Percentiles rank a stretch among this genome's conserved stretches.
These are phyloP conservation scores for Podospora appendiculata DNA, from an alignment of 495 filamentous ascomycete genomes.

Conservation along the genomic window DNA sequence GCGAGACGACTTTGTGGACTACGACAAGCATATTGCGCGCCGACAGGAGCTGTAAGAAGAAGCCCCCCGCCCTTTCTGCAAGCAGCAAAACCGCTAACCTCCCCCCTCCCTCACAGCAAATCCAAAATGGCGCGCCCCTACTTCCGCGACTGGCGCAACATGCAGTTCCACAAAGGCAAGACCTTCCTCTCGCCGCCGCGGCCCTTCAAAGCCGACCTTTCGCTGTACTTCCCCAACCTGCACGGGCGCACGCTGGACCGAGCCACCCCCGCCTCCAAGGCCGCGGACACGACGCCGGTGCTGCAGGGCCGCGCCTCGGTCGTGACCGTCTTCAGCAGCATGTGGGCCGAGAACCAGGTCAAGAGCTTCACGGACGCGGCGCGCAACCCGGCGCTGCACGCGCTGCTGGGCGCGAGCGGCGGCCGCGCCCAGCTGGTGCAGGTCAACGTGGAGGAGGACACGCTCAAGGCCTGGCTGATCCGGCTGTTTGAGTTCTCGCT, in stretches of 20 bases:
- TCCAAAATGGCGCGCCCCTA: constrained; percentile 68
- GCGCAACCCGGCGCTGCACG: constrained; percentile 57
- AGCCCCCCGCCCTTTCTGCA: not conserved
- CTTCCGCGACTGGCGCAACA: constrained; percentile 85
- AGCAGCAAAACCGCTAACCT: not conserved
- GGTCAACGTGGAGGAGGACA: constrained; percentile 80
- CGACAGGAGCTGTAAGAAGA: constrained; percentile 62
- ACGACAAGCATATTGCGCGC: constrained; percentile 69
- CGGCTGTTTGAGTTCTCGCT: constrained; percentile 58
- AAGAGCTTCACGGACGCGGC: constrained; percentile 55
- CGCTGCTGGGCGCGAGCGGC: constrained; percentile 28
- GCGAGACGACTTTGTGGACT: constrained; percentile 75
- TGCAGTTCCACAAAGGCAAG: constrained; percentile 78
- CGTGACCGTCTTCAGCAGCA: constrained; percentile 69
- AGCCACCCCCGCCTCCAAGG: constrained; percentile 15
- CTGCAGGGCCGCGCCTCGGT: constrained; percentile 66
- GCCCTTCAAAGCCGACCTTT: constrained; percentile 64
- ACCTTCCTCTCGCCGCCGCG: constrained; percentile 72
- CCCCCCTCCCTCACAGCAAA: constrained; percentile 33
- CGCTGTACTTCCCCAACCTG: constrained; percentile 92
- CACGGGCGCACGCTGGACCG: constrained; percentile 62
- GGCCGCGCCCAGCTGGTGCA: constrained; percentile 63
- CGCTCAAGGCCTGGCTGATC: constrained; percentile 67
- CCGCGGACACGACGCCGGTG: constrained; percentile 61
- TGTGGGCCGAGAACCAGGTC: constrained; percentile 82